These are phyloP conservation scores for Ceratocystis lukuohia DNA, from an alignment of 2,329 filamentous ascomycete genomes.

Conservation along the genomic window DNA sequence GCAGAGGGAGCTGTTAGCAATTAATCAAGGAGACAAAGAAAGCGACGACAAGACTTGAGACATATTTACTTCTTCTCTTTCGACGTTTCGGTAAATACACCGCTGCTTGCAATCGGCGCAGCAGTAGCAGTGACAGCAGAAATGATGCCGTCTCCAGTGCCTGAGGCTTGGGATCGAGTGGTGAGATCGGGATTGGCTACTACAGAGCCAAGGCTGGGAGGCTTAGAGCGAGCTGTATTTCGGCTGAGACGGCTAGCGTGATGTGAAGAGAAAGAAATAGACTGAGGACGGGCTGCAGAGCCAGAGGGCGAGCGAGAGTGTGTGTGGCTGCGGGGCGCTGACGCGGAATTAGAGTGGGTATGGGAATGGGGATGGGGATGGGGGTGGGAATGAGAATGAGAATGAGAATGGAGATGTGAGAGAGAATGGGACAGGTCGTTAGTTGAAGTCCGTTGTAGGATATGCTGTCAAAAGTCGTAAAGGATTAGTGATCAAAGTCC, in stretches of 20 bases:
- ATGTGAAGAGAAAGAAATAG: background rate
- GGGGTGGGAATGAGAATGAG: background rate
- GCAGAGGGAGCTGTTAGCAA: background rate
- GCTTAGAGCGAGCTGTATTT: background rate
- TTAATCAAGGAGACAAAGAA: background rate
- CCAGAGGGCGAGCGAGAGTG: background rate
- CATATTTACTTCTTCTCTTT: background rate
- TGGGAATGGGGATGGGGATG: background rate
- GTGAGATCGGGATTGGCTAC: background rate
- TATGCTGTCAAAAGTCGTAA: constrained; percentile 11
- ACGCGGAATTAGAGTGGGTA: background rate
- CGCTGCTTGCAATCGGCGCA: background rate
- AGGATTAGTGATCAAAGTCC: constrained; percentile 1
- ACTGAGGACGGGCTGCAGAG: background rate
- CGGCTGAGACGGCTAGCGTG: background rate
- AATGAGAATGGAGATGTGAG: background rate
- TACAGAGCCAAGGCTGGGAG: background rate
- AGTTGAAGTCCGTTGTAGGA: constrained; percentile 11
- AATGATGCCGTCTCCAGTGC: background rate
- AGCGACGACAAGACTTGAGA: background rate
- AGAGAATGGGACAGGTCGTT: constrained; percentile 8
- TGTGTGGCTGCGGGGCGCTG: background rate
- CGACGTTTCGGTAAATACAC: constrained; percentile 3
- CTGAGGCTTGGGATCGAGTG: background rate
- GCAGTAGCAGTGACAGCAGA: background rate